Conservation (phyloP, 1,284 basidiomycete genomes). For the Ceratobasidium sp. region DNA sequence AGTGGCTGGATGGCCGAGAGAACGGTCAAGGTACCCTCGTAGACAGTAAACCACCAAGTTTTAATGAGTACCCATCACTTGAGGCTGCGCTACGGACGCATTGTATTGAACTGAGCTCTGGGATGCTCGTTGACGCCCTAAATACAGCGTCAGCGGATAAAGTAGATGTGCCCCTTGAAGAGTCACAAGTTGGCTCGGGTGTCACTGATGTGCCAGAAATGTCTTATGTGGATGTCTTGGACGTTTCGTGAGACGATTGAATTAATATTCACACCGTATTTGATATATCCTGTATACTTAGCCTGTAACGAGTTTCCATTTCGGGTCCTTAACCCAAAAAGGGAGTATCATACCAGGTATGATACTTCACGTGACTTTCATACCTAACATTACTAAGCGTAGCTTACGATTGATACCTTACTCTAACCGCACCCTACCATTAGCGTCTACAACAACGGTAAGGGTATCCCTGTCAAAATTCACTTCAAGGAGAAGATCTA, state of each 20-base stretch:
- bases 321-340: not conserved
- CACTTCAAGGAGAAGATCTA: constrained; percentile 94
- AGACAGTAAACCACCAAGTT: not conserved
- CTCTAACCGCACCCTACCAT: constrained; percentile 7
- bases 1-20: constrained; percentile 1
- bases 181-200: too few relatives aligned
- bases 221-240: not conserved
- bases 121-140: not conserved
- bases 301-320: not conserved
- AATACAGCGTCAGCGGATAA: not conserved
- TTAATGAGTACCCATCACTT: not conserved
- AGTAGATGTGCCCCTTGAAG: not conserved
- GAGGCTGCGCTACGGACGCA: not conserved
- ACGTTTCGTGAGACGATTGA: not conserved
- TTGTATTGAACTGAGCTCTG: not conserved
- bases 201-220: not conserved
- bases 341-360: constrained; percentile 18
- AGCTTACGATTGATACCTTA: not conserved
- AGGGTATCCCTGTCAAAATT: constrained; percentile 96
- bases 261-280: not conserved
- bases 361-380: constrained; percentile 10
- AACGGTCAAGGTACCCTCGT: not conserved
- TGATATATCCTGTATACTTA: not conserved
- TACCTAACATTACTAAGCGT: constrained; percentile 6
- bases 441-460: constrained; percentile 97